phyloP scores from a whole-genome alignment of 768 basidiomycete species.

The Suillus americanus region DNA sequence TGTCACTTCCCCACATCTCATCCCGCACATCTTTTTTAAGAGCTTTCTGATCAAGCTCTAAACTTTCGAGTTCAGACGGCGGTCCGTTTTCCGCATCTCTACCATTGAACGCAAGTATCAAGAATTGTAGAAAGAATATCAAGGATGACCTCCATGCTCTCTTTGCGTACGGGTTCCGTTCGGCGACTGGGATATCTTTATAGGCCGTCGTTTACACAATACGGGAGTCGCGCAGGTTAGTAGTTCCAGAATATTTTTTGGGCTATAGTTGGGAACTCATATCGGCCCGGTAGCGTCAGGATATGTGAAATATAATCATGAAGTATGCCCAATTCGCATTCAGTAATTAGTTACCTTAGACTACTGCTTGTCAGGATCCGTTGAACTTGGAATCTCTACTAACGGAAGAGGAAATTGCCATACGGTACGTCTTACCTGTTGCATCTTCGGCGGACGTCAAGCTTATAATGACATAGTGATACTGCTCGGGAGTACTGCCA shows the following conservation, averaged over 20 bases:
- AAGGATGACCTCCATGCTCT: neutral
- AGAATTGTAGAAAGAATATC: neutral
- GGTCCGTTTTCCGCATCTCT: neutral
- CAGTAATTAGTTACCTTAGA: neutral
- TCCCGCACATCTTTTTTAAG: neutral
- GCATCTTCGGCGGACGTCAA: neutral
- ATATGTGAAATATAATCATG: constrained; percentile 20
- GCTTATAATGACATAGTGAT: constrained; percentile 48
- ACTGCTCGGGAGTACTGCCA: constrained; percentile 80
- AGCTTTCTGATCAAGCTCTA: neutral
- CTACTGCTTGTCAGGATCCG: constrained; percentile 63
- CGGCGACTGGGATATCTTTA: neutral
- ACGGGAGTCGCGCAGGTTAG: neutral
- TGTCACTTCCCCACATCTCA: neutral
- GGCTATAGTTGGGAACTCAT: neutral
- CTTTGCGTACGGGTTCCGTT: neutral
- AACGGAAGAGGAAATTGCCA: constrained; percentile 87
- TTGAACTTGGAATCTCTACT: constrained; percentile 75
- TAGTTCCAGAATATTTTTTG: neutral
- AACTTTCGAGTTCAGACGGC: neutral
- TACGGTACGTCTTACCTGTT: constrained; percentile 54
- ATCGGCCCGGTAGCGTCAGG: constrained; percentile 17
- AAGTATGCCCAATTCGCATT: constrained; percentile 15
- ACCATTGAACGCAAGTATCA: neutral
- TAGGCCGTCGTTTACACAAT: neutral